These are phyloP conservation scores for Quercus dentata DNA, from an alignment of 306 rosid species.

Conservation along the genomic window DNA sequence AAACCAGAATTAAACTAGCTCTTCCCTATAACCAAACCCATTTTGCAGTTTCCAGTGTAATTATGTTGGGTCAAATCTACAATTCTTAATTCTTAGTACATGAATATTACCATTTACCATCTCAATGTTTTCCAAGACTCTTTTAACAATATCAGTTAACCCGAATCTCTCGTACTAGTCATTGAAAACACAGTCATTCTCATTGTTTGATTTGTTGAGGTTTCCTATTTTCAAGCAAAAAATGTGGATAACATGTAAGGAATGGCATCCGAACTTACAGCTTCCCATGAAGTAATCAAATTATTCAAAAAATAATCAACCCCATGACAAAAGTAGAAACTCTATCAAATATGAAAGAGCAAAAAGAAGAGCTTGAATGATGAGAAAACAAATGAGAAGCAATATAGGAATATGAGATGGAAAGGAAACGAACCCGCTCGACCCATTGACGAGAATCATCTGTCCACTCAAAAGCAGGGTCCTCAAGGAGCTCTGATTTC, in stretches of 20 bases:
- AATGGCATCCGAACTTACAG: no score
- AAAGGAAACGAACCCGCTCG: constrained; percentile 40
- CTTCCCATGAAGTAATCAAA: neutral
- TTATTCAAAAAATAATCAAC: neutral
- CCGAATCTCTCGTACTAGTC: no score
- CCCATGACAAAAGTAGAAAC: neutral
- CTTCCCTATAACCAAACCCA: neutral
- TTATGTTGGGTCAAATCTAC: neutral
- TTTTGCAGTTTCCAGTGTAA: neutral
- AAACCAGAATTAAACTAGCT: neutral
- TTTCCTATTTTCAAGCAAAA: no score
- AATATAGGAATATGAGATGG: neutral
- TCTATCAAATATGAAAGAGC: neutral
- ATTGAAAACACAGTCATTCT: no score
- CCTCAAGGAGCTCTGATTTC: constrained; percentile 66
- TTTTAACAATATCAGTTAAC: no score
- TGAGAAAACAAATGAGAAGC: neutral
- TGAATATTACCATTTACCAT: neutral
- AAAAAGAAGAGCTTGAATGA: neutral
- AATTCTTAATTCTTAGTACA: neutral
- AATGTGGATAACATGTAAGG: no score
- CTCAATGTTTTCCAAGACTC: no score
- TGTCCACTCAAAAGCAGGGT: constrained; percentile 73
- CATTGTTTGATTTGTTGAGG: no score
- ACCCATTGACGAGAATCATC: constrained; percentile 70